phyloP scores from a whole-genome alignment of 192 early-diverging fungal species.

The Coemansia sp. region DNA sequence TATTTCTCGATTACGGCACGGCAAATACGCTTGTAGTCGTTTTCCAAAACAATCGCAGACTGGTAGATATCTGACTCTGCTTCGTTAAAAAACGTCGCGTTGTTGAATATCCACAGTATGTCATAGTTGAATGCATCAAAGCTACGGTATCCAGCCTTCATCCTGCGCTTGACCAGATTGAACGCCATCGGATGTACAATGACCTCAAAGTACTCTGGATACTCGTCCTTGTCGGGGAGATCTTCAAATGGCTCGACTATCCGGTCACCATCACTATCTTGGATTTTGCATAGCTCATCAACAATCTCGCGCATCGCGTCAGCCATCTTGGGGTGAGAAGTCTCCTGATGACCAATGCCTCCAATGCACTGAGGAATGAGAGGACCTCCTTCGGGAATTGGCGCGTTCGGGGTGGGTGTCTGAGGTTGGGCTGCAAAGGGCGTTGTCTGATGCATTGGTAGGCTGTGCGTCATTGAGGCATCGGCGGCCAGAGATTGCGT shows the following conservation, averaged over 20 bases:
- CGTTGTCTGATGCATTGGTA: neutral
- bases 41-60: slow-evolving; percentile 63
- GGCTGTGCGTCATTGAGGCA: neutral
- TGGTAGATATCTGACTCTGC: slow-evolving; percentile 81
- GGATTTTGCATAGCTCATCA: slow-evolving; percentile 24
- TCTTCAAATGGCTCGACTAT: slow-evolving; percentile 79
- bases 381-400: slow-evolving; percentile 13
- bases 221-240: slow-evolving; percentile 72
- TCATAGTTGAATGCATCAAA: slow-evolving; percentile 79
- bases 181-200: slow-evolving; percentile 80
- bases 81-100: slow-evolving; percentile 91
- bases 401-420: slow-evolving; percentile 6
- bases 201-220: slow-evolving; percentile 89
- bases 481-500: neutral
- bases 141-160: slow-evolving; percentile 66
- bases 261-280: slow-evolving; percentile 57
- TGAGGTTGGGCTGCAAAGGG: neutral
- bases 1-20: slow-evolving; percentile 33
- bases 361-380: slow-evolving; percentile 53
- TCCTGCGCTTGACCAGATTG: slow-evolving; percentile 60
- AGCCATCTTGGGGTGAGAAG: slow-evolving; percentile 38
- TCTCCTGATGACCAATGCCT: slow-evolving; percentile 50
- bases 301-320: slow-evolving; percentile 51
- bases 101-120: slow-evolving; percentile 82
- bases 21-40: slow-evolving; percentile 40